Evolutionary conservation across 169 alveolate genomes (phyloP).

Genomic region (Babesia caballi): DNA sequence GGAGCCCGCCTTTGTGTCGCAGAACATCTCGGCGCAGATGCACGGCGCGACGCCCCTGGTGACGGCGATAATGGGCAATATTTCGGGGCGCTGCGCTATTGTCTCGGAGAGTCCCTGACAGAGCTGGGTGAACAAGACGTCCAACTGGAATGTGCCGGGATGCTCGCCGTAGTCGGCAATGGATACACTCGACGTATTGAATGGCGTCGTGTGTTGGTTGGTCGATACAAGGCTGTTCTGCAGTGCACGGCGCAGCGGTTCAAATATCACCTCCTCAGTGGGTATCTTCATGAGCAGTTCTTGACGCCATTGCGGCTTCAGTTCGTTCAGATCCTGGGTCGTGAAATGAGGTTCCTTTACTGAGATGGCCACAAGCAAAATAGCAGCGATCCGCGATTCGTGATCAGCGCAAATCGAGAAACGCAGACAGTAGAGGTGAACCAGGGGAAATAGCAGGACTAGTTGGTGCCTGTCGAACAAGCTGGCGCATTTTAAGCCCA

Average conservation of each 20-base stretch:
- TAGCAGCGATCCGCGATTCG: conserved; percentile 17
- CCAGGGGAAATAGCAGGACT: conserved; percentile 37
- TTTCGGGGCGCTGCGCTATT: neutral
- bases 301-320: conserved; percentile 16
- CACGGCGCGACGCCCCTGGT: conserved; percentile 2
- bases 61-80: conserved; percentile 8
- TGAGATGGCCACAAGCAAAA: neutral
- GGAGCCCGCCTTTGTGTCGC: neutral
- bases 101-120: neutral
- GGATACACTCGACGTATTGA: neutral
- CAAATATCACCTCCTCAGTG: neutral
- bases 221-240: neutral
- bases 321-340: neutral
- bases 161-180: neutral
- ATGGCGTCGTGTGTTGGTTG: neutral
- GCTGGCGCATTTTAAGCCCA: conserved; percentile 15
- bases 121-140: neutral
- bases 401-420: neutral
- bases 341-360: neutral
- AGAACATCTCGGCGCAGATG: neutral
- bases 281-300: neutral
- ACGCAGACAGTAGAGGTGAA: conserved; percentile 23
- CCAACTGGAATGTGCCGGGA: too few relatives aligned
- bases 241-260: neutral
- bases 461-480: conserved; percentile 2